These are phyloP conservation scores for Oryza longistaminata DNA, from an alignment of 176 grass and related monocot genomes.

Conservation along the genomic window DNA sequence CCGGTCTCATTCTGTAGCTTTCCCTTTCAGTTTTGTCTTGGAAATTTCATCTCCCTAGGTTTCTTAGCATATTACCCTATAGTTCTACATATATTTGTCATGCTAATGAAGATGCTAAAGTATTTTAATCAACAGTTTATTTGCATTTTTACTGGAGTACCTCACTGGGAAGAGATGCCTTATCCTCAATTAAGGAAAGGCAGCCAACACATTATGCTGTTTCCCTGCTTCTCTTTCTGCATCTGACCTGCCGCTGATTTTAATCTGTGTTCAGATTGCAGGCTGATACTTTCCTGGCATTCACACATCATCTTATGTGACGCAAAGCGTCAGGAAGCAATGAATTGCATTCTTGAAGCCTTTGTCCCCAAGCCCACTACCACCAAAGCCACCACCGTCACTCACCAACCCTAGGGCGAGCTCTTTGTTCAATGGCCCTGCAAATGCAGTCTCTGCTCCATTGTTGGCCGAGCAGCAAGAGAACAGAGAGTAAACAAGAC, in stretches of 20 bases:
- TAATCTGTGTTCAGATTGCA: constrained; percentile 47
- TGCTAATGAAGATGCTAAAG: not conserved
- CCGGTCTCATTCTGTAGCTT: not conserved
- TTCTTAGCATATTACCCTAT: not conserved
- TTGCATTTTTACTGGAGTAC: not conserved
- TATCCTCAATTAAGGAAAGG: constrained; percentile 10
- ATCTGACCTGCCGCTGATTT: constrained; percentile 36
- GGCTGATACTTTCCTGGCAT: constrained; percentile 32
- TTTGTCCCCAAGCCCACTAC: constrained; percentile 38
- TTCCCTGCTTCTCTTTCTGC: constrained; percentile 33
- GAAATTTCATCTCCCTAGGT: not conserved
- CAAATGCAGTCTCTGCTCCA: constrained; percentile 27
- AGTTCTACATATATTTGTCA: not conserved
- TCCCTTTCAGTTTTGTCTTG: not conserved
- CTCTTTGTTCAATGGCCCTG: constrained; percentile 34
- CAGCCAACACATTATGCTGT: constrained; percentile 26
- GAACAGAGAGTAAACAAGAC: constrained; percentile 16
- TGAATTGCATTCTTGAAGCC: constrained; percentile 48
- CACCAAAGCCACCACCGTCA: constrained; percentile 44
- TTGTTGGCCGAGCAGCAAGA: not conserved
- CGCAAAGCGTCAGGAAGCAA: constrained; percentile 37
- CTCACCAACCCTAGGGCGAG: constrained; percentile 48
- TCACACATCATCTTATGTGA: constrained; percentile 27
- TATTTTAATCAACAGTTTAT: not conserved
- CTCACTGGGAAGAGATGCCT: constrained; percentile 16